Evolutionary conservation across 2,329 filamentous ascomycete species (phyloP).

Genomic region (Fusarium duplospermum): DNA sequence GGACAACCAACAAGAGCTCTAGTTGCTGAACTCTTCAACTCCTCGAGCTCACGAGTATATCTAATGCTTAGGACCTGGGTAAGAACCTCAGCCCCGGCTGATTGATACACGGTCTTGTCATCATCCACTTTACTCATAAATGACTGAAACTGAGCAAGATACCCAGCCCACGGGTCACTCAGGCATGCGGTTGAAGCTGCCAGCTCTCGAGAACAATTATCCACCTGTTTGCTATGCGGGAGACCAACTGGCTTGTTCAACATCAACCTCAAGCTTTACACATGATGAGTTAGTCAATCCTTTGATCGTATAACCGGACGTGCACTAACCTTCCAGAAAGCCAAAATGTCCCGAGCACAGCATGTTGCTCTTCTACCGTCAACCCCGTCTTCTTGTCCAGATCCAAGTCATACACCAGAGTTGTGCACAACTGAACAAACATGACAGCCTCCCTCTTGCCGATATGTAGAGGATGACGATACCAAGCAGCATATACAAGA

Average conservation of each 20-base stretch:
- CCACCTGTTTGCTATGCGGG: not conserved
- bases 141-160: not conserved
- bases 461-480: not conserved
- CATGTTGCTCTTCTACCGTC: not conserved
- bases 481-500: conserved; percentile 1
- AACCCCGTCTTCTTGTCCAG: not conserved
- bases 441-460: not conserved
- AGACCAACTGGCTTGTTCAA: not conserved
- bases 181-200: not conserved
- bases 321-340: not conserved
- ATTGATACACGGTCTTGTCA: not conserved
- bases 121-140: not conserved
- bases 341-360: not conserved
- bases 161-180: not conserved
- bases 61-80: not conserved
- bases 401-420: not conserved
- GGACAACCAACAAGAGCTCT: not conserved
- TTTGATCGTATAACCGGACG: not conserved
- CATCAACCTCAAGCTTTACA: not conserved
- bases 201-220: not conserved
- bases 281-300: not conserved
- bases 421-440: not conserved
- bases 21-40: not conserved
- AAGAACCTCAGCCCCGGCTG: not conserved
- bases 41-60: not conserved